Base-by-base conservation (phyloP, 2,329 filamentous ascomycete species). In the Lecanosticta acicola region DNA sequence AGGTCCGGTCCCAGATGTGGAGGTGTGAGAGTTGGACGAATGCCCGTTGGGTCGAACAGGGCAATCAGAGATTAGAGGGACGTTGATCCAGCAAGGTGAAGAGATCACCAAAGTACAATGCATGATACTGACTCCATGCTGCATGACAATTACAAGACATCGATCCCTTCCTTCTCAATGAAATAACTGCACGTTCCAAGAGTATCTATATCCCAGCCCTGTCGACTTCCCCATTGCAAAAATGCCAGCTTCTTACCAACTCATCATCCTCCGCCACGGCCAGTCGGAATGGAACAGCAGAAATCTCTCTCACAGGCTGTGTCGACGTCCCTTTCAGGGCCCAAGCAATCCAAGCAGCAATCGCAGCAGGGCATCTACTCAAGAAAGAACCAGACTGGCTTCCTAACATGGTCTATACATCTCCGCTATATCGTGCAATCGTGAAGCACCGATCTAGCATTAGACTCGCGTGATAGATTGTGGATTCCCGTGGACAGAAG, bases 251-350 rank as follows among this genome's bases (percentile, higher is more conserved):
- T 38, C 21, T 16, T 2, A 52, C 49, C 46, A 44, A 34, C 46
- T 52, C 36, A 43, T 52, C 20, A 49, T 52, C 46, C 46, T 52
- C 40, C 49, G 49, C 21, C 49, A 52, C 33, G 49, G 46, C 37
- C 49, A 46, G 16, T 41, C 39, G 5, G 43, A 46, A 42, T 52
- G 46, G 49, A 49, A 52, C 44, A 43, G 46, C 20, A 49, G 49
- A 36, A 46, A 49, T 20, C 46, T 49, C 40, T 52, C n/a, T 52
- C 40, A 52, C 49, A n/a, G 49, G 49, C 43, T 49, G 49, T 43
- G 49, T 52, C 36, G 49, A 52, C 46, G 46, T 52, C 10, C 49
- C 49, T 1, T 43, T 52, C 24, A 47, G 49, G 40, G 17, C 26
- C 14, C 43, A 52, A 45, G 49, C 46, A 18, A 40, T 19, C 17